Percentiles rank a stretch among this genome's conserved stretches.
Conservation (phyloP, 371 early-diverging fungal species). For the Massospora cicadina region DNA sequence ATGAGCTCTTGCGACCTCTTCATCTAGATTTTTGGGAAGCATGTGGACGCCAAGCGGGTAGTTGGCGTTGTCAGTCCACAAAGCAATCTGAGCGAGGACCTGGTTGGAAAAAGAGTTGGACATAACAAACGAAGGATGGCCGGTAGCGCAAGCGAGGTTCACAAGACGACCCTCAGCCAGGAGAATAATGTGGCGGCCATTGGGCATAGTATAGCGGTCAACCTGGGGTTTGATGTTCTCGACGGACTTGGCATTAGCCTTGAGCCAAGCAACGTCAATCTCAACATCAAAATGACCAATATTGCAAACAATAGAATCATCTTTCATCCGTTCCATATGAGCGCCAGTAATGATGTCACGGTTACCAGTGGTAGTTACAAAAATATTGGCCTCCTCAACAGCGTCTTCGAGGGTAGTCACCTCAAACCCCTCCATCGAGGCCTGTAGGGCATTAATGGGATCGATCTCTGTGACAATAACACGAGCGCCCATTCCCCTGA, state of each 20-base stretch:
- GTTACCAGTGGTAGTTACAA: constrained; percentile 98
- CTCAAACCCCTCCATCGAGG: constrained; percentile 98
- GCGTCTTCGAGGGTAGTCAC: constrained; percentile 98
- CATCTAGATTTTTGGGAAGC: constrained; percentile 97
- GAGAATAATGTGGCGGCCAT: constrained; percentile 85
- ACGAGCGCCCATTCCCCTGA: constrained; percentile 96
- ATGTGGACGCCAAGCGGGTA: constrained; percentile 95
- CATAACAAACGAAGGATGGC: constrained; percentile 98
- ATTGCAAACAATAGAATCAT: constrained; percentile 98
- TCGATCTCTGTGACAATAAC: constrained; percentile 96
- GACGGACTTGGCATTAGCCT: constrained; percentile 71
- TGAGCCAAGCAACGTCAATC: constrained; percentile 98
- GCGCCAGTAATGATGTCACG: constrained; percentile 91
- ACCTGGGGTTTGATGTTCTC: constrained; percentile 98
- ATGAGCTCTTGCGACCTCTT: constrained; percentile 96
- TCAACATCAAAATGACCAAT: constrained; percentile 99
- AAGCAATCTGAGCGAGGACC: constrained; percentile 94
- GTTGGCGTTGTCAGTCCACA: constrained; percentile 79
- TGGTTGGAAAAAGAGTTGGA: constrained; percentile 98
- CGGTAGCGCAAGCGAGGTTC: constrained; percentile 98
- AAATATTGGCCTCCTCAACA: constrained; percentile 80
- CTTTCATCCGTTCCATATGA: constrained; percentile 88
- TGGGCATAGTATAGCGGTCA: constrained; percentile 88
- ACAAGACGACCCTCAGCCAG: constrained; percentile 97
- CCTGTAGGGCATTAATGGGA: constrained; percentile 98